Evolutionary conservation across 768 basidiomycete genomes (phyloP), one percentile per base, ranked within the genome.

Genomic region (Rhodotorula graminis): DNA sequence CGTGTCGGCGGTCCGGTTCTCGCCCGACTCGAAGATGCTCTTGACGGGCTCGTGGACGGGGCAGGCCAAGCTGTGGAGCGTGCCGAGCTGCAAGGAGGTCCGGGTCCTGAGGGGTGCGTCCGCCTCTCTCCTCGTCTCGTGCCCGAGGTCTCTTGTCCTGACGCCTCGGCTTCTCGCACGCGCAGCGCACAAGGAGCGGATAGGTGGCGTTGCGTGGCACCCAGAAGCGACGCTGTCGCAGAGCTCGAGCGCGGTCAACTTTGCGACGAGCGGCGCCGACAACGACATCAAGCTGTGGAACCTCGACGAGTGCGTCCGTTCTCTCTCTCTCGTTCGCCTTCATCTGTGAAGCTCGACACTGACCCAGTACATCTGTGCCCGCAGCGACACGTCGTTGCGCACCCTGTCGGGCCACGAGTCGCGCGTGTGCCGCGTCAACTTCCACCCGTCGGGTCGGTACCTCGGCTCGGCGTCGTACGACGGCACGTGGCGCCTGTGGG

Each of bases 201-300:
- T 98, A 42, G 93, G 96, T 62, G 96, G 96, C 29, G 89, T 97
- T 58, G 93, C 94, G 52, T 99, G 96, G 96, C 94, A 99, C 83
- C 96, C 96, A 1, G 84, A 88, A 78, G 94, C 95, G 27, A 96
- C 94, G 1, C 78, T 94, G 23, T 77, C 79, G 81, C 88, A 61
- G 87, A 89, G 80, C 80, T 84, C 65, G 82, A 86, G 79, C 83
- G 87, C 73, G 1, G 89, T 91, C 23, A 97, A 96, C 80, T 84
- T 99, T 63, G 94, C 87, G 6, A 95, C 92, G 71, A 92, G 93
- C 52, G 95, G 89, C 11, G 93, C 89, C 23, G 96, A 99, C 80
- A 87, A 87, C 61, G 87, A 84, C 74, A 86, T 98, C 61, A 87
- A 91, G 79, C 82, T 98, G 23, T 99, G 95, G 94, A 91, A 91